These are phyloP conservation scores for Tulasnella sp. DNA, from an alignment of 768 basidiomycete species.

Conservation along the genomic window DNA sequence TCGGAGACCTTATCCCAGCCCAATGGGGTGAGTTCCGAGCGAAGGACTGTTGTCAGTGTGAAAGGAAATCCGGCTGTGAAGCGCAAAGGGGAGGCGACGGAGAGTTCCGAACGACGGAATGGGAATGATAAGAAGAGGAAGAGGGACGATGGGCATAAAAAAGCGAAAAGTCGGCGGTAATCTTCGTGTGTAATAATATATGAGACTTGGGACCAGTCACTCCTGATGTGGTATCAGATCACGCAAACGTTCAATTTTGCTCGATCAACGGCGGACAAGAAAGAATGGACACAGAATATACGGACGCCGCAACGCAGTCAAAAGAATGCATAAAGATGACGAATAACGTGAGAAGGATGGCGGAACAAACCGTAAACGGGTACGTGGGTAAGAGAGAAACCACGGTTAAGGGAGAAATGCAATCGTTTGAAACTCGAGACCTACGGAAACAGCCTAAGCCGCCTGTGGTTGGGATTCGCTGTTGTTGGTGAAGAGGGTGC, in stretches of 20 bases:
- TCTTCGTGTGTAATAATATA: background rate
- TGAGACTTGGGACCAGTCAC: background rate
- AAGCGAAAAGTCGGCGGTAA: background rate
- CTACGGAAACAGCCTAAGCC: background rate
- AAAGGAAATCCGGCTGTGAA: conserved; percentile 32
- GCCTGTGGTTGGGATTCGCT: background rate
- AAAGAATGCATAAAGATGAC: background rate
- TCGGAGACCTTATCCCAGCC: conserved; percentile 29
- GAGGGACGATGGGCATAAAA: conserved; percentile 9
- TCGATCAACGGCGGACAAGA: background rate
- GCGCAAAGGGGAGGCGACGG: conserved; percentile 39
- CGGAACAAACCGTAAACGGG: background rate
- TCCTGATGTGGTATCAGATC: background rate
- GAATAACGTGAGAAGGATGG: background rate
- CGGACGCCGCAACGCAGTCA: background rate
- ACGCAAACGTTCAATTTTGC: background rate
- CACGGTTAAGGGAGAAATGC: background rate
- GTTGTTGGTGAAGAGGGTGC: background rate
- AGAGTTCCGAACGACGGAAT: conserved; percentile 23
- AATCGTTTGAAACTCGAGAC: background rate
- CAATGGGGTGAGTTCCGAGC: conserved; percentile 32
- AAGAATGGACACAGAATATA: background rate
- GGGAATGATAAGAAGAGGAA: conserved; percentile 14
- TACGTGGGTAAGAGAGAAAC: background rate
- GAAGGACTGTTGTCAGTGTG: conserved; percentile 60